Evolutionary conservation across 2,329 filamentous ascomycete species (phyloP).

Genomic region (Penicillium sp.): DNA sequence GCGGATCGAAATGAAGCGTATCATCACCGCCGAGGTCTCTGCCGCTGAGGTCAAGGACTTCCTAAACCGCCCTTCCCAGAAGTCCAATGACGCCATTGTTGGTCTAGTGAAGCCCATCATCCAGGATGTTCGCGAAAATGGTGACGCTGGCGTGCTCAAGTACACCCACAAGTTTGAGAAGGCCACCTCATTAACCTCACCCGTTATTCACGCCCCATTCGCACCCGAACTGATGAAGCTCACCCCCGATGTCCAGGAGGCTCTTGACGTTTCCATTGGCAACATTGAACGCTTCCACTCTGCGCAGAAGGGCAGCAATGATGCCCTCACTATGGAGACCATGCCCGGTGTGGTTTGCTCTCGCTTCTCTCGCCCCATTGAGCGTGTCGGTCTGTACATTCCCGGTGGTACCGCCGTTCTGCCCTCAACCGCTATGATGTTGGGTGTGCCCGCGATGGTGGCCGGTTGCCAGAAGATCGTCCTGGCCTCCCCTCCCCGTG

Average conservation of each 20-base stretch:
- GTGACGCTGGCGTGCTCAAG: constrained; percentile 83
- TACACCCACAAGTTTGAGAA: constrained; percentile 99
- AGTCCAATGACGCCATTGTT: constrained; percentile 91
- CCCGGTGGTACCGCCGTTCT: constrained; percentile 96
- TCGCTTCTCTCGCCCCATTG: constrained; percentile 87
- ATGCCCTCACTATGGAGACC: constrained; percentile 83
- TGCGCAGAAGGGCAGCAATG: constrained; percentile 76
- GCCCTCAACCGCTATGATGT: constrained; percentile 94
- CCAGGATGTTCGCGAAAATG: constrained; percentile 76
- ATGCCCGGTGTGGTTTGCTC: constrained; percentile 97
- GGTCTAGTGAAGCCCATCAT: constrained; percentile 90
- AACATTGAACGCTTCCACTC: constrained; percentile 95
- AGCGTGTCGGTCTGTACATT: constrained; percentile 93
- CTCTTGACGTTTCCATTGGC: constrained; percentile 91
- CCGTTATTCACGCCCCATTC: constrained; percentile 88
- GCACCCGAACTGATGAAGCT: constrained; percentile 82
- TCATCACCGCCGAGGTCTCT: constrained; percentile 66
- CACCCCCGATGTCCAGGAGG: constrained; percentile 76
- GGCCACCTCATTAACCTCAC: constrained; percentile 84
- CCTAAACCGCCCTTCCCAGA: constrained; percentile 86
- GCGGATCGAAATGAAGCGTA: constrained; percentile 79
- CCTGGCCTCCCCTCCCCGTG: constrained; percentile 83
- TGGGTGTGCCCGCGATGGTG: constrained; percentile 96
- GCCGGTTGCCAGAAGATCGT: constrained; percentile 95
- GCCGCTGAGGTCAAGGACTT: constrained; percentile 68